Evolutionary conservation across 2,329 filamentous ascomycete species (phyloP).

Genomic region (Periglandula ipomoeae): DNA sequence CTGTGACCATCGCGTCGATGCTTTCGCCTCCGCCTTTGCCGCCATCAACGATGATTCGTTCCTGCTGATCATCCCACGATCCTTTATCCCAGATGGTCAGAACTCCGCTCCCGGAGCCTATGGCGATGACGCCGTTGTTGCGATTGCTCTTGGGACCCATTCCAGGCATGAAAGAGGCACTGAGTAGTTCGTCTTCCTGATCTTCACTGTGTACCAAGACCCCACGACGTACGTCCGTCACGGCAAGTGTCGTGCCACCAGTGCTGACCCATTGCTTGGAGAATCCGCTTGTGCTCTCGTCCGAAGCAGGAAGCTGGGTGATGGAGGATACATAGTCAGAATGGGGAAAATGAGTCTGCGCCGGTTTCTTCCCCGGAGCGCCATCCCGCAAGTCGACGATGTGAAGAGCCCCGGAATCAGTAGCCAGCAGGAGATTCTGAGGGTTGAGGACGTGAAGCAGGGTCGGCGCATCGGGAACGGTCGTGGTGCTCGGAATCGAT

Average conservation of each 20-base stretch:
- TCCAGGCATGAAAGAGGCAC: slow-evolving; percentile 67
- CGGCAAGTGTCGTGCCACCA: slow-evolving; percentile 80
- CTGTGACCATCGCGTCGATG: slow-evolving; percentile 64
- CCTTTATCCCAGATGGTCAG: slow-evolving; percentile 91
- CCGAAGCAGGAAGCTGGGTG: slow-evolving; percentile 69
- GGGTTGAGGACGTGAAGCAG: slow-evolving; percentile 77
- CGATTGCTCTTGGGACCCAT: slow-evolving; percentile 56
- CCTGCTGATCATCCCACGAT: slow-evolving; percentile 90
- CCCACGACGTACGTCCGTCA: slow-evolving; percentile 80
- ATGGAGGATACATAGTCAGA: slow-evolving; percentile 88
- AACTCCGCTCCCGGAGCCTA: slow-evolving; percentile 68
- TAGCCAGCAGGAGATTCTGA: slow-evolving; percentile 79
- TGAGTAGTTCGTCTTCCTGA: slow-evolving; percentile 89
- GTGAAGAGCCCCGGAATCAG: slow-evolving; percentile 83
- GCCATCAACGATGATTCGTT: slow-evolving; percentile 69
- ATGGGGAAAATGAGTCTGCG: slow-evolving; percentile 78
- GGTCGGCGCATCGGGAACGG: slow-evolving; percentile 61
- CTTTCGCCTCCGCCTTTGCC: slow-evolving; percentile 60
- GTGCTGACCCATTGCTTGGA: slow-evolving; percentile 94
- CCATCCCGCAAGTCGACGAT: slow-evolving; percentile 71
- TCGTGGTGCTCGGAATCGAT: slow-evolving; percentile 53
- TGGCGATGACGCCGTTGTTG: slow-evolving; percentile 67
- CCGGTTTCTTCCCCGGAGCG: slow-evolving; percentile 51
- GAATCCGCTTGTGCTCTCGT: slow-evolving; percentile 76
- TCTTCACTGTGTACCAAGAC: slow-evolving; percentile 86